These are phyloP conservation scores for Trichoderma erinaceum DNA, from an alignment of 495 filamentous ascomycete species.

Conservation along the genomic window DNA sequence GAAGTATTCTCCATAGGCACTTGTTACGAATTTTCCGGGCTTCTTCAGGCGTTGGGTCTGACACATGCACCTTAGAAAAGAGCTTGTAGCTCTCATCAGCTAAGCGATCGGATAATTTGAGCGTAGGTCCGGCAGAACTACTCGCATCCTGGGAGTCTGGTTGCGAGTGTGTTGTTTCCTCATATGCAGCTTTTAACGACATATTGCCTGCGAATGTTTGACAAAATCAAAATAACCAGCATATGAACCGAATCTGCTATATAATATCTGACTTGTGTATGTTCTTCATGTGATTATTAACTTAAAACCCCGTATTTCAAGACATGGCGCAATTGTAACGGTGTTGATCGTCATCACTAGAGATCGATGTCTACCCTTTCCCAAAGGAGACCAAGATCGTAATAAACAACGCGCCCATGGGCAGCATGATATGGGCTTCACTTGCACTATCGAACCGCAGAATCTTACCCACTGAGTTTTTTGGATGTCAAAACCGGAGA, in stretches of 20 bases:
- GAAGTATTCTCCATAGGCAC: conserved; percentile 35
- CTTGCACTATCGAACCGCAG: too few relatives aligned
- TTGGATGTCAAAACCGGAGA: not conserved
- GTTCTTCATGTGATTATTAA: not conserved
- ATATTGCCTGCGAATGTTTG: not conserved
- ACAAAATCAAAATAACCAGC: not conserved
- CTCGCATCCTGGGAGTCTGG: conserved; percentile 11
- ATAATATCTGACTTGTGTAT: not conserved
- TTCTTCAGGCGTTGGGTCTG: conserved; percentile 33
- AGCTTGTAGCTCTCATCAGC: conserved; percentile 42
- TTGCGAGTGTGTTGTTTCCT: conserved; percentile 11
- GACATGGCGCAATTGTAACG: not conserved
- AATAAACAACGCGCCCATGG: not conserved
- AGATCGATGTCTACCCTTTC: not conserved
- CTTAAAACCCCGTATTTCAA: not conserved
- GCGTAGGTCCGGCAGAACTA: conserved; percentile 1
- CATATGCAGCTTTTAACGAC: conserved; percentile 17
- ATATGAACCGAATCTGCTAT: not conserved
- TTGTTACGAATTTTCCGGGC: conserved; percentile 34
- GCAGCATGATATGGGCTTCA: not conserved
- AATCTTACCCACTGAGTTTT: too few relatives aligned
- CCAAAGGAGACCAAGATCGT: not conserved
- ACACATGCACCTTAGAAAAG: conserved; percentile 34
- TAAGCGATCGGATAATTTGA: conserved; percentile 33
- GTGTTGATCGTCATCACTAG: not conserved